Base-by-base conservation (phyloP, 495 filamentous ascomycete genomes). In the Parathielavia hyrcaniae region DNA sequence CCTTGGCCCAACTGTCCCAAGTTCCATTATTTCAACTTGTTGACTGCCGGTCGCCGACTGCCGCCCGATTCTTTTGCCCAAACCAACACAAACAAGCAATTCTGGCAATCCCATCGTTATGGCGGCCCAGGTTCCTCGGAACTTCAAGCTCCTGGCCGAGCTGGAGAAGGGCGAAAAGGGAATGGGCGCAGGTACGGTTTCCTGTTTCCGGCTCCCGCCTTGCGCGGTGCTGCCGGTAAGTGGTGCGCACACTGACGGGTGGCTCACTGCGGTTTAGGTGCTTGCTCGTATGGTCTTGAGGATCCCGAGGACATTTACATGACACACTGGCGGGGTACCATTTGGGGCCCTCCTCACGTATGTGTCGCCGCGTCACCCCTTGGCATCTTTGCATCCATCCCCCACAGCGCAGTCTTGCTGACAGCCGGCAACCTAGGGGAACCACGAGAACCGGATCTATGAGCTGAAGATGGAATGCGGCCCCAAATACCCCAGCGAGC, bases 91-190 rank as follows among this genome's bases (percentile, higher is more conserved):
- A 13, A 13, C 58, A 17, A 60, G 5, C 12, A n/a, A n/a, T 23
- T 17, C 49, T 11, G 35, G 41, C 17, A 53, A n/a, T 40, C 9
- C 16, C 14, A n/a, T 14, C 36, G 67, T 22, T 36, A 73, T 73
- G 70, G 70, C 70, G 86, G 89, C 93, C 39, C 95, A 95, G 67
- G 81, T 98, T 36, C 93, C 93, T 40, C 81, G 93, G 66, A 97
- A 97, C 75, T 98, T 98, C 69, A 83, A 91, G 63, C 83, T 98
- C 63, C 81, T 98, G 19, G 95, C 96, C 69, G 93, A 98, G 83
- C 81, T 98, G 4, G 93, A 98, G 79, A 97, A 97, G 77, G 93
- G 93, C 62, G 93, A 98, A 78, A 98, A 97, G 72, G 93, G 95
- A 45, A 78, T 92, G 50, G 91, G 95, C 65, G 91, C 92, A 75